These are phyloP conservation scores for Rhizopogon rudus DNA, from an alignment of 768 basidiomycete species.

Conservation along the genomic window DNA sequence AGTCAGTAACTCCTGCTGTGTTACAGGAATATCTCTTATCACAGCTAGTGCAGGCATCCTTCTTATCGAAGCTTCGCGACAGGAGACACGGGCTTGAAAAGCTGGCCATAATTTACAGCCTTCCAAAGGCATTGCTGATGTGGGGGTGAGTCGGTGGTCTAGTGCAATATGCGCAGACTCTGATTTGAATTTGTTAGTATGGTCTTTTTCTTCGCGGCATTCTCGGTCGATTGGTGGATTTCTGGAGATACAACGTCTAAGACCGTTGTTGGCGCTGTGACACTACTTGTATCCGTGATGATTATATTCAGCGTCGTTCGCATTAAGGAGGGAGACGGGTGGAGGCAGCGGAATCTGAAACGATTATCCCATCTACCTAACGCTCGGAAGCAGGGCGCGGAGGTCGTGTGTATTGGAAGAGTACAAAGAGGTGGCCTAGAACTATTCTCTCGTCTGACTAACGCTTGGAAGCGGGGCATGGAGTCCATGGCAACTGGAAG, in stretches of 20 bases:
- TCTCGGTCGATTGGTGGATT: constrained; percentile 20
- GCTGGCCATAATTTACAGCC: constrained; percentile 28
- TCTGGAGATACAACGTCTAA: constrained; percentile 9
- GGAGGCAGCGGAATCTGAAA: neutral
- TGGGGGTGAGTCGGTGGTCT: constrained; percentile 20
- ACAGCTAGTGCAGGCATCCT: constrained; percentile 14
- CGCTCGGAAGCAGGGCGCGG: neutral
- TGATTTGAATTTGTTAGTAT: constrained; percentile 14
- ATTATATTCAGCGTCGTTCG: constrained; percentile 40
- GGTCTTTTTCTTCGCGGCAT: constrained; percentile 22
- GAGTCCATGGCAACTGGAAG: neutral
- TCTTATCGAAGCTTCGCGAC: constrained; percentile 13
- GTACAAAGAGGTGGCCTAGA: neutral
- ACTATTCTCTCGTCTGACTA: neutral
- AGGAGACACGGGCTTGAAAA: constrained; percentile 19
- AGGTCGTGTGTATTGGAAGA: neutral
- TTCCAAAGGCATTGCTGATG: constrained; percentile 29
- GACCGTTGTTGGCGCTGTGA: constrained; percentile 25
- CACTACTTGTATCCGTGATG: constrained; percentile 24
- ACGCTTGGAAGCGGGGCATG: neutral
- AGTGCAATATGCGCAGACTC: no score
- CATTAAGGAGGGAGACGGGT: constrained; percentile 5
- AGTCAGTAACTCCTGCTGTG: constrained; percentile 16
- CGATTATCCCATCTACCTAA: neutral
- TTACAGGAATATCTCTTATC: constrained; percentile 2